Percentiles rank a stretch among this genome's conserved stretches.
Evolutionary conservation across 441 rosid species (phyloP).

Genomic region (Theobroma grandiflorum): DNA sequence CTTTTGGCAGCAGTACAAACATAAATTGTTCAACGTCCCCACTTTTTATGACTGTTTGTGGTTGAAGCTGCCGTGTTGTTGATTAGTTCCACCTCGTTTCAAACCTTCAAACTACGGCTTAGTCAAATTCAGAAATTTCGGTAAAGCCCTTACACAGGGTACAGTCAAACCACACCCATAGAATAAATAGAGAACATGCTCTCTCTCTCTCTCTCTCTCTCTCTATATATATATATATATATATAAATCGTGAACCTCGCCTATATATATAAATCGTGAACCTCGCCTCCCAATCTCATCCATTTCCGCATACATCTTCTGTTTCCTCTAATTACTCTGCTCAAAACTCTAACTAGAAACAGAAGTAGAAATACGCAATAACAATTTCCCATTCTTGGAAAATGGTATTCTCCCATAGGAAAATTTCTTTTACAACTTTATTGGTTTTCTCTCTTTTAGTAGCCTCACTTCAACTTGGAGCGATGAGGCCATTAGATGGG

Average conservation of each 20-base stretch:
- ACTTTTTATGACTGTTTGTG: slow-evolving; percentile 15
- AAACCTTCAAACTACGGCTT: slow-evolving; percentile 33
- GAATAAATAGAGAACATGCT: background rate
- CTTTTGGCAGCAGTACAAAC: background rate
- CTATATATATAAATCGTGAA: slow-evolving; percentile 10
- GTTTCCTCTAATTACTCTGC: background rate
- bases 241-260: slow-evolving; percentile 14
- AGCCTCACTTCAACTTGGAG: slow-evolving; percentile 40
- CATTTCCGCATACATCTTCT: background rate
- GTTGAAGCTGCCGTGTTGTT: slow-evolving; percentile 44
- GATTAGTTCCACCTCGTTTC: slow-evolving; percentile 39
- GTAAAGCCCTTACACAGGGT: slow-evolving; percentile 8
- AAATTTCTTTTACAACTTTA: slow-evolving; percentile 1
- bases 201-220: too few relatives aligned
- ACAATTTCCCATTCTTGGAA: background rate
- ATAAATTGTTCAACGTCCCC: background rate
- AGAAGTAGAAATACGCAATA: background rate
- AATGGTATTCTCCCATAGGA: slow-evolving; percentile 28
- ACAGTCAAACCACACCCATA: slow-evolving; percentile 27
- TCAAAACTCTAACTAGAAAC: background rate
- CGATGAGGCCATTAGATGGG: slow-evolving; percentile 32
- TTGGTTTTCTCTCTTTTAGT: slow-evolving; percentile 33
- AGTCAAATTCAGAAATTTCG: slow-evolving; percentile 30
- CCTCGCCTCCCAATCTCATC: background rate
- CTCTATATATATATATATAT: too few relatives aligned